Percentiles rank a stretch among this genome's conserved stretches.
Evolutionary conservation across 306 rosid genomes (phyloP).

Genomic region (Pterocarpus macrocarpus): DNA sequence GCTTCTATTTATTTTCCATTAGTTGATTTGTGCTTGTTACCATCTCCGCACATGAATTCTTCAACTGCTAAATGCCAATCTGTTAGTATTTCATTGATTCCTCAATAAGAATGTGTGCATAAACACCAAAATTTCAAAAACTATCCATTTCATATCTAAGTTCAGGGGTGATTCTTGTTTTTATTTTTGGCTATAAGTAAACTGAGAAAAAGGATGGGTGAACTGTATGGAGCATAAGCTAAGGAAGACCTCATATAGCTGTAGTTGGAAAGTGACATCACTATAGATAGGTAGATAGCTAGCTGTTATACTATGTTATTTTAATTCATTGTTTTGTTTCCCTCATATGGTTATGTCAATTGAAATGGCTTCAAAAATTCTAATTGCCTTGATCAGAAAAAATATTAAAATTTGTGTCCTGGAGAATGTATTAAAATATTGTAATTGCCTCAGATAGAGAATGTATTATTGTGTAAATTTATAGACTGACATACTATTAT

Average conservation of each 20-base stretch:
- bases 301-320: constrained; percentile 13
- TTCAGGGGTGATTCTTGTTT: not conserved
- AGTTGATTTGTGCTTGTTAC: constrained; percentile 8
- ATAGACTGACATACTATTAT: not conserved
- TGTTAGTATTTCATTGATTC: constrained; percentile 4
- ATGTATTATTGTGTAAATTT: constrained; percentile 13
- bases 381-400: not conserved
- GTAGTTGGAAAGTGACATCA: constrained; percentile 18
- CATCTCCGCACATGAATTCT: not conserved
- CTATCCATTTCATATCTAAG: not conserved
- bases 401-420: not conserved
- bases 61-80: constrained; percentile 1
- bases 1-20: constrained; percentile 31
- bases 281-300: constrained; percentile 11
- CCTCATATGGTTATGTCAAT: constrained; percentile 5
- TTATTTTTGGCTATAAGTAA: not conserved
- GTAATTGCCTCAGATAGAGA: constrained; percentile 1
- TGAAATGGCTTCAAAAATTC: constrained; percentile 39
- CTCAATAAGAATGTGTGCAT: not conserved
- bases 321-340: not conserved
- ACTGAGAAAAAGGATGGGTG: constrained; percentile 11
- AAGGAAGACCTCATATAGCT: constrained; percentile 17
- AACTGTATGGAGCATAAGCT: not conserved
- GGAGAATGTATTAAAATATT: not conserved
- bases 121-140: constrained; percentile 17